Base-by-base conservation (phyloP, 345 rosid genomes). In the Aethionema arabicum region DNA sequence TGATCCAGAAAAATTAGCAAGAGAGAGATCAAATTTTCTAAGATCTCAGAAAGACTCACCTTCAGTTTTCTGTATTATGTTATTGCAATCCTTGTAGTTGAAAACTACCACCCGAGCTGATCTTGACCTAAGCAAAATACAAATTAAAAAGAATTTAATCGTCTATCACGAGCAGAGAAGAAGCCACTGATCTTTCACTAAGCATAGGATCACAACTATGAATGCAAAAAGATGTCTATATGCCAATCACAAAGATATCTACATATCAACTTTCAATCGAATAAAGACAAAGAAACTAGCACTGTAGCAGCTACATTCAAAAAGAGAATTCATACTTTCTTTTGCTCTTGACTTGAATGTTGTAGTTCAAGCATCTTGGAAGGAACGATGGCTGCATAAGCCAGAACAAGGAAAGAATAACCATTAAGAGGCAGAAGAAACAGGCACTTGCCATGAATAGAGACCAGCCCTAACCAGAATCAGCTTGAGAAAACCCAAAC, bases 21-120 rank as follows among this genome's bases (percentile, higher is more conserved):
- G 11, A 38, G 7, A 56, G 32, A 41, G 11, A 42, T 41, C 0
- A 39, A 15, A 44, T 11, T 37, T 21, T 55, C 6, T 0, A 32
- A 56, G 42, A 37, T 41, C 4, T 47, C 33, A 49, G 40, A 59
- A 12, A 56, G 31, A 29, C 54, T 58, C 65, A 79, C 99, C 95
- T 95, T 95, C 96, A 74, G 93, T 80, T 83, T 85, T 90, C 72
- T 76, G 87, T 56, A 78, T 69, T 77, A 77, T 78, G 47, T 83
- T 77, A 66, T 72, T 76, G 62, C 72, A 75, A 74, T 90, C 95
- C 76, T 78, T 83, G 57, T 88, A 95, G 74, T 95, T 88, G 82
- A 95, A 95, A 77, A 85, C 71, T 16, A 95, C 93, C 56, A 73
- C 77, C 70, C 91, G 91, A 53, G 35, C 52, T 48, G 74, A 77